Base-by-base conservation (phyloP, 2,329 filamentous ascomycete genomes). In the Epichloe hybrida region DNA sequence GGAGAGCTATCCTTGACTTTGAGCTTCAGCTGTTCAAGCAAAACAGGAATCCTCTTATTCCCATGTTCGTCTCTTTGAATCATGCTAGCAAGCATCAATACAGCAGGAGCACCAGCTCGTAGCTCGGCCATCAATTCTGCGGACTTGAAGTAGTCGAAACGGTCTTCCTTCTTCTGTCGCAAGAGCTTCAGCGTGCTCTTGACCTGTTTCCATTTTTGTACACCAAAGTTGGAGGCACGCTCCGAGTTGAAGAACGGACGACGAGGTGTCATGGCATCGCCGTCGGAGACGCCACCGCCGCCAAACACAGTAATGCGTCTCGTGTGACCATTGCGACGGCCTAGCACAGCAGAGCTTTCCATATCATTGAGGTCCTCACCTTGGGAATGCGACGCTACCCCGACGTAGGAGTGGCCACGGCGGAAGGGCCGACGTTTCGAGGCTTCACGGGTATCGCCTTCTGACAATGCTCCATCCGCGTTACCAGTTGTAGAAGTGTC, bases 61-160 rank as follows among this genome's bases (percentile, higher is more conserved):
- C 91, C 89, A 60, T 96, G 88, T 67, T 98, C 93, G 59, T 98
- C 93, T 52, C 93, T 80, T 69, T 97, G 93, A 59, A 97, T 93
- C 87, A 97, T 96, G 62, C 90, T 96, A 7, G 93, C 93, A 49
- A 98, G 72, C 67, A 98, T 95, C 52, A 98, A 73, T 20, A 91
- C 93, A 23, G 93, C 93, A 3, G 93, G 93, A 1, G 90, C 88
- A 50, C 89, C 93, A 42, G 93, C 94, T 46, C 93, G 80, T 38
- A 98, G 73, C 67, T 98, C 93, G 1, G 93, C 93, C 79, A 98
- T 91, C 45, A 98, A 74, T 66, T 98, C 93, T 2, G 93, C 89
- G 9, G 91, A 97, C 66, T 97, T 98, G 62, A 86, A 84, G 62
- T 93, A 89, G 65, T 98, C 93, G 54, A 96, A 85, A 43, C 86